Conservation (phyloP, 164 flowering plant species). For the Annona squamosa region DNA sequence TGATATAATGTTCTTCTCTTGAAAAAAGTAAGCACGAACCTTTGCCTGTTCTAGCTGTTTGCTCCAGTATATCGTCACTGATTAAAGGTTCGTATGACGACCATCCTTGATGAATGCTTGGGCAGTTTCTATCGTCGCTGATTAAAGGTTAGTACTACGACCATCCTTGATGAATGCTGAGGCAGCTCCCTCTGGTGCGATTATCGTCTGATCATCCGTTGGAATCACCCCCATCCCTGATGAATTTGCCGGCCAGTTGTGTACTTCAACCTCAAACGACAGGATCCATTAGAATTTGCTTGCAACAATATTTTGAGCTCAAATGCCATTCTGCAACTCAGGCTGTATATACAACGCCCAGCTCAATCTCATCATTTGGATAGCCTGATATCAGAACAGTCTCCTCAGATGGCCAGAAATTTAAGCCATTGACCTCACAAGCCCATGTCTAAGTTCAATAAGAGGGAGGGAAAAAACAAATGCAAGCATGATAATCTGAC, state of each 20-base stretch:
- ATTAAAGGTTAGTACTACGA: not conserved
- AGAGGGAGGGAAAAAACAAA: not conserved
- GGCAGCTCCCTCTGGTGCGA: not conserved
- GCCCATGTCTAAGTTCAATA: not conserved
- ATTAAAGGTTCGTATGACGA: not conserved
- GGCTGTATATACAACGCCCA: not conserved
- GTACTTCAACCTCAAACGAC: not conserved
- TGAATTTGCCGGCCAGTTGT: not conserved
- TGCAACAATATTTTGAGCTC: not conserved
- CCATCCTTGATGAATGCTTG: not conserved
- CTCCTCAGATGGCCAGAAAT: not conserved
- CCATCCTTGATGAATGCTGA: not conserved
- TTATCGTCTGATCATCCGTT: not conserved
- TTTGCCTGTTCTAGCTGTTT: too few species aligned
- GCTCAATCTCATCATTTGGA: not conserved
- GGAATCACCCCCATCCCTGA: not conserved
- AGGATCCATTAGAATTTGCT: not conserved
- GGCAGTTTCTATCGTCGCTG: not conserved
- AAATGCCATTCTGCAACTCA: not conserved
- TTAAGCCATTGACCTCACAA: not conserved
- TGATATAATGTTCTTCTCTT: too few species aligned
- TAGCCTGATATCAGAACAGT: not conserved
- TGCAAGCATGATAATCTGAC: not conserved
- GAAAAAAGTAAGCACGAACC: too few species aligned
- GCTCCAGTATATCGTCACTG: too few species aligned